Evolutionary conservation across 352 stramenopile species (phyloP), one percentile per base, ranked within the genome.

Genomic region (Globisporangium polare): DNA sequence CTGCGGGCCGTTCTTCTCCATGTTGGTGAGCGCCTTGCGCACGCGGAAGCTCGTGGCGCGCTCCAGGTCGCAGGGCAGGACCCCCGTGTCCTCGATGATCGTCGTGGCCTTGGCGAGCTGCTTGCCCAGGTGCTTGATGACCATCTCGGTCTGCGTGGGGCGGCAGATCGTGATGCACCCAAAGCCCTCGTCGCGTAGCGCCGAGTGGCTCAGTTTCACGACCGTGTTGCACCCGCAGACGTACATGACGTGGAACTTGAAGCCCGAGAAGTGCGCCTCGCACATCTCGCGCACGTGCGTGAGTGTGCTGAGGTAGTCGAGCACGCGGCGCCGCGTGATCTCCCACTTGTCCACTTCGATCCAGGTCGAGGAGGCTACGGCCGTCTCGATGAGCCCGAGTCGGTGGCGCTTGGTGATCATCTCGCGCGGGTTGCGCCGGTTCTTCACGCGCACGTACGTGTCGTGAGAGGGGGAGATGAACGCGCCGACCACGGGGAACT

Each of bases 321-420:
- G 64, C 47, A 92, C 83, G 20, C 83, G 68, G 6, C 83, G 63
- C 9, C 83, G 72, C 64, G 80, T 92, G 63, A 90, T 90, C 65
- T 90, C 83, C 81, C 83, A 89, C 62, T 90, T 92, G 68, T 92
- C 80, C n/a, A 87, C 80, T 65, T 92, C 77, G 55, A 92, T 90
- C 83, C 83, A 92, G 15, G 80, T 89, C 0, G 80, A 90, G 3
- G 73, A 77, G 8, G 74, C 77, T 12, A 90, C 77, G 1, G 83
- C 80, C 9, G 80, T 72, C 53, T 92, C 83, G 24, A 89, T 80
- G 53, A 90, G 65, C 5, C 64, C 81, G 17, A 90, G 54, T 20
- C 83, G 78, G 57, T 90, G 81, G 8, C 78, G 70, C 62, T 85
- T 86, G 5, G 83, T 79, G 64, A 92, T 88, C 83, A 92, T 90